Evolutionary conservation across 2,329 filamentous ascomycete species (phyloP).

Genomic region (Ophiosphaerella herpotricha): DNA sequence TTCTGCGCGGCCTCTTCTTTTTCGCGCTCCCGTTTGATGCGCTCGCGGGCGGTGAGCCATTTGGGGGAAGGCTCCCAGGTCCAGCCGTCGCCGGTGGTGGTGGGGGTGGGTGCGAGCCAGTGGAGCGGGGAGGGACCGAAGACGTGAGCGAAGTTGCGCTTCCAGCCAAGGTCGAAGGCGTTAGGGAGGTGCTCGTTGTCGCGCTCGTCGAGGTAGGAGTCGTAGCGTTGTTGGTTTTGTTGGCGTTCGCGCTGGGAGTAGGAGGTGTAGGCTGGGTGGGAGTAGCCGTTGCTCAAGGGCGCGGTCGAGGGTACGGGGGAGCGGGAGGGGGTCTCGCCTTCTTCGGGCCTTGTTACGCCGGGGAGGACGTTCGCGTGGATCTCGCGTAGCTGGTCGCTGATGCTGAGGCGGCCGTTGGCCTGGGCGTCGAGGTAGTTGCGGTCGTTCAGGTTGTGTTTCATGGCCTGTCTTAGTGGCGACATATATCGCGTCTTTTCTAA

Average conservation of each 20-base stretch:
- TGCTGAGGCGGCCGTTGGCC: conserved; percentile 45
- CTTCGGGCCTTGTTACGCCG: conserved; percentile 78
- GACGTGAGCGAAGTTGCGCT: conserved; percentile 76
- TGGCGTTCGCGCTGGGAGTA: conserved; percentile 63
- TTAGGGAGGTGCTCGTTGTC: conserved; percentile 87
- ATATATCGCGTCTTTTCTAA: conserved; percentile 95
- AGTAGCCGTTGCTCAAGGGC: conserved; percentile 41
- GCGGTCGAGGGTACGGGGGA: conserved; percentile 36
- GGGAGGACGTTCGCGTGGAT: conserved; percentile 82
- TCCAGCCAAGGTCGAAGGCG: conserved; percentile 89
- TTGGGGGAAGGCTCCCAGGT: conserved; percentile 82
- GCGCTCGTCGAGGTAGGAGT: conserved; percentile 84
- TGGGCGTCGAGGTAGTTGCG: conserved; percentile 52
- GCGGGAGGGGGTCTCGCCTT: conserved; percentile 68
- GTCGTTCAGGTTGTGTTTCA: conserved; percentile 65
- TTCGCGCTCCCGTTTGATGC: conserved; percentile 53
- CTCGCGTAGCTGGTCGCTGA: conserved; percentile 75
- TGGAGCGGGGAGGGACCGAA: conserved; percentile 74
- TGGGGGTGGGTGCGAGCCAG: conserved; percentile 82
- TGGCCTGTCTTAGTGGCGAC: conserved; percentile 72
- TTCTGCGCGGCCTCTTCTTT: conserved; percentile 57
- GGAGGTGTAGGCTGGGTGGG: conserved; percentile 49
- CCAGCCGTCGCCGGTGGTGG: conserved; percentile 92
- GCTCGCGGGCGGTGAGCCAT: conserved; percentile 75
- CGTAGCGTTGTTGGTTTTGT: conserved; percentile 70